A percentile compares a stretch with the other conserved stretches of the same genome.
These are phyloP conservation scores for Aspergillus felis DNA, from an alignment of 2,329 filamentous ascomycete species.

Conservation along the genomic window DNA sequence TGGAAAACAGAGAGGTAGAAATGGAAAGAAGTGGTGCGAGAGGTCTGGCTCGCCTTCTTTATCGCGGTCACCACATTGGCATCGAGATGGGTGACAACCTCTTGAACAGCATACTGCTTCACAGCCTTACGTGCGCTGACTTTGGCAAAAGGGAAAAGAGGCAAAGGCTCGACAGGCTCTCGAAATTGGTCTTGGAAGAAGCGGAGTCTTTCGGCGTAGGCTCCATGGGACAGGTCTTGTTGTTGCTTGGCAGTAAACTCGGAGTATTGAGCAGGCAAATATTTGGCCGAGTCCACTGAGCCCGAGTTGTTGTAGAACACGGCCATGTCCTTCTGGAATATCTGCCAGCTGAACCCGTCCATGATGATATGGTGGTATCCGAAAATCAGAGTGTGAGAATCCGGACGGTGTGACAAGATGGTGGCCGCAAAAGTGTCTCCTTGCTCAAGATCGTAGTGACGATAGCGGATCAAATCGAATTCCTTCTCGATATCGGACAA, in stretches of 20 bases:
- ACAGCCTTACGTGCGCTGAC: constrained; percentile 12
- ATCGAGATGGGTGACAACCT: constrained; percentile 8
- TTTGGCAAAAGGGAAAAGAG: constrained; percentile 20
- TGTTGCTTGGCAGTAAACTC: constrained; percentile 3
- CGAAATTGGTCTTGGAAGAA: constrained; percentile 1
- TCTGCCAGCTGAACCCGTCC: constrained; percentile 26
- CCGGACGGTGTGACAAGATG: constrained; percentile 14
- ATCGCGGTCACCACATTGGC: constrained; percentile 7
- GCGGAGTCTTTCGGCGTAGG: constrained; percentile 3
- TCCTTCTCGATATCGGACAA: constrained; percentile 4
- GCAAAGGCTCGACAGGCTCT: constrained; percentile 10
- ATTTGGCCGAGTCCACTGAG: neutral
- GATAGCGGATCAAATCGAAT: constrained; percentile 10
- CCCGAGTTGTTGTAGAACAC: constrained; percentile 1
- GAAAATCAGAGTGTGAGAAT: constrained; percentile 20
- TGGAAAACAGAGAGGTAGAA: constrained; percentile 35
- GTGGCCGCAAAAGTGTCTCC: constrained; percentile 20
- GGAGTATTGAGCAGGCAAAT: constrained; percentile 2
- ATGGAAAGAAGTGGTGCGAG: constrained; percentile 25
- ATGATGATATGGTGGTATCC: constrained; percentile 33
- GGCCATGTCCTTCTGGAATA: constrained; percentile 22
- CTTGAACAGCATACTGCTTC: constrained; percentile 5
- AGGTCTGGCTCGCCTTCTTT: constrained; percentile 9
- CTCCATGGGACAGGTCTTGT: constrained; percentile 1
- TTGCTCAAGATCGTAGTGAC: constrained; percentile 18